Conservation (phyloP, 1,284 basidiomycete species). For the Baeospora myosura region DNA sequence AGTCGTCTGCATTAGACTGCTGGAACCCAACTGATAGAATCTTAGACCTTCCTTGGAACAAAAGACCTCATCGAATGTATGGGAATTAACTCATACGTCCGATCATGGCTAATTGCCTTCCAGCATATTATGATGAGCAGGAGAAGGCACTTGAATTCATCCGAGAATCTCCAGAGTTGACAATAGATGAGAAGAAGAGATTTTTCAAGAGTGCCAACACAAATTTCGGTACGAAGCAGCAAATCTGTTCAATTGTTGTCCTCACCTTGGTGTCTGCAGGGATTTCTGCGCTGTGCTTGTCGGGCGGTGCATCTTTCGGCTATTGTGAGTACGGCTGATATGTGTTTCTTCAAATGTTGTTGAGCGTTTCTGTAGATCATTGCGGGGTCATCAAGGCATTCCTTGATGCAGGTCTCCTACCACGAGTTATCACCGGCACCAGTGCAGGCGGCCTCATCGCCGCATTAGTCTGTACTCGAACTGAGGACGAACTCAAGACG, state of each 20-base stretch:
- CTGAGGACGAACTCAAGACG: constrained; percentile 78
- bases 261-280: constrained; percentile 20
- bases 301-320: constrained; percentile 90
- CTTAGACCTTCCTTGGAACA: constrained; percentile 81
- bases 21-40: constrained; percentile 12
- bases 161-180: constrained; percentile 64
- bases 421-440: constrained; percentile 87
- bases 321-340: constrained; percentile 55
- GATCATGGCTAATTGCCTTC: constrained; percentile 3
- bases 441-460: constrained; percentile 90
- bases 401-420: constrained; percentile 81
- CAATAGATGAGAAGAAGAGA: constrained; percentile 81
- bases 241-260: too few species aligned
- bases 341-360: background rate
- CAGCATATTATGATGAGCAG: constrained; percentile 79
- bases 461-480: constrained; percentile 81
- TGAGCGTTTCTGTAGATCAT: constrained; percentile 50
- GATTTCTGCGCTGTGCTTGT: constrained; percentile 80
- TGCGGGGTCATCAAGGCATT: constrained; percentile 91
- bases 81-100: constrained; percentile 19
- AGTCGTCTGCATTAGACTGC: constrained; percentile 14
- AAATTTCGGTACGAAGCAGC: constrained; percentile 68
- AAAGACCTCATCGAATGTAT: constrained; percentile 83
- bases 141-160: constrained; percentile 70
- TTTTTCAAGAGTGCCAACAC: constrained; percentile 89